Conservation (phyloP, 805 yeast genomes). For the Ogataea salicorniae region DNA sequence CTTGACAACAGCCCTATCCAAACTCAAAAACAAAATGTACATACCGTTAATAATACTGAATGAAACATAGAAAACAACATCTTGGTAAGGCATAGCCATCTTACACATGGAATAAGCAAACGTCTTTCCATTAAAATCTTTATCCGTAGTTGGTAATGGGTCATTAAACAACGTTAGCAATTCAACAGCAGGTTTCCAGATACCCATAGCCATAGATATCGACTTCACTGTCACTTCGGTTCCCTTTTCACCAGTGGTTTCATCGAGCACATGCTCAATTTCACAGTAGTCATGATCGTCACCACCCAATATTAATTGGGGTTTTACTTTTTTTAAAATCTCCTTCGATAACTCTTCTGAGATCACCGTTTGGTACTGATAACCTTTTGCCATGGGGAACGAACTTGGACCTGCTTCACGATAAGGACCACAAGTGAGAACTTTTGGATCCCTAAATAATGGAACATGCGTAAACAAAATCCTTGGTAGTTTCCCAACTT, state of each 20-base stretch:
- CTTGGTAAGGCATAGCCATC: slow-evolving; percentile 40
- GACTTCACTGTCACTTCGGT: slow-evolving; percentile 82
- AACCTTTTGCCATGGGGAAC: slow-evolving; percentile 71
- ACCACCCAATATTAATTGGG: slow-evolving; percentile 75
- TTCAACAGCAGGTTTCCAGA: slow-evolving; percentile 80
- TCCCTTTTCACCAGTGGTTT: slow-evolving; percentile 5
- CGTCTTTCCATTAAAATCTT: slow-evolving; percentile 4
- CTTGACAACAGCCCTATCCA: neutral
- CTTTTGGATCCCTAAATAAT: slow-evolving; percentile 58
- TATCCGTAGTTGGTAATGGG: slow-evolving; percentile 1
- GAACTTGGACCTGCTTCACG: slow-evolving; percentile 56
- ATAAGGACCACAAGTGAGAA: slow-evolving; percentile 65
- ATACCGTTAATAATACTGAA: slow-evolving; percentile 28
- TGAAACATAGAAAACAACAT: slow-evolving; percentile 33
- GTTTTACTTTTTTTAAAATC: slow-evolving; percentile 55
- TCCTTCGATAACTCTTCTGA: slow-evolving; percentile 53
- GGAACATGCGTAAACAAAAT: slow-evolving; percentile 87
- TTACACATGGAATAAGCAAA: slow-evolving; percentile 40
- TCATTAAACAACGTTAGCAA: slow-evolving; percentile 50
- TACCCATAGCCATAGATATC: slow-evolving; percentile 90
- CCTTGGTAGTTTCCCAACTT: slow-evolving; percentile 40
- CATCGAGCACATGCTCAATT: slow-evolving; percentile 8
- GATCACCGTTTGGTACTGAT: slow-evolving; percentile 88
- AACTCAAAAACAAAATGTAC: slow-evolving; percentile 7
- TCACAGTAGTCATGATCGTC: slow-evolving; percentile 95